Evolutionary conservation across 2,329 filamentous ascomycete species (phyloP), one percentile per base, ranked within the genome.

Genomic region (Fusarium circinatum): DNA sequence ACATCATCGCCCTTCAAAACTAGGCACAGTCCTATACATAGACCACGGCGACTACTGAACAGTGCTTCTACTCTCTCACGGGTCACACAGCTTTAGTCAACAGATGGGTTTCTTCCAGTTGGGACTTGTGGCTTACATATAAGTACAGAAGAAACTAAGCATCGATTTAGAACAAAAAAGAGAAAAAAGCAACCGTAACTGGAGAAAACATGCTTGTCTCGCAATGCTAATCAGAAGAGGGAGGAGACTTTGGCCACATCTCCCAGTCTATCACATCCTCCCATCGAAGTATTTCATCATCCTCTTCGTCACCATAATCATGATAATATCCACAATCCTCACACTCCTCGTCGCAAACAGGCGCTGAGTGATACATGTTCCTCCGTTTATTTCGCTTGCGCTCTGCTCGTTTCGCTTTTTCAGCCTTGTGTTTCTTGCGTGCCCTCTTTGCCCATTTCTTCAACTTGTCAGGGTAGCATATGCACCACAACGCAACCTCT

Each of bases 201-300:
- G 8, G 3, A n/a, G n/a, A 3, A 15, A 22, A 26, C 0, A 22
- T 52, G n/a, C 12, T 36, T 10, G 14, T 20, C 49, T 52, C 17
- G 12, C 3, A 26, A 36, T 18, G 36, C 63, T 44, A 71, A 41
- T 65, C 65, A 30, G 44, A 70, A 30, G 20, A 41, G 12, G 60
- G 60, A 17, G 65, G 65, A 8, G 60, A 71, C 28, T 71, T 70
- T 15, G 60, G 60, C 68, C 60, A 71, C 22, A 14, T 26, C 0
- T 71, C 60, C 60, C 48, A 61, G 14, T 65, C 60, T 28, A 69
- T 15, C 7, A 69, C 65, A 44, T 70, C 68, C 26, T 71, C 68
- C 68, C 68, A 71, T 13, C 55, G 28, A 41, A 71, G 65, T 6
- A 30, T 6, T 12, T 54, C 65, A 18, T 65, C 48, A 42, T 51